A percentile compares a stretch with the other conserved stretches of the same genome.
Conservation (phyloP, 1,284 basidiomycete species). For the Leccinum variabile region DNA sequence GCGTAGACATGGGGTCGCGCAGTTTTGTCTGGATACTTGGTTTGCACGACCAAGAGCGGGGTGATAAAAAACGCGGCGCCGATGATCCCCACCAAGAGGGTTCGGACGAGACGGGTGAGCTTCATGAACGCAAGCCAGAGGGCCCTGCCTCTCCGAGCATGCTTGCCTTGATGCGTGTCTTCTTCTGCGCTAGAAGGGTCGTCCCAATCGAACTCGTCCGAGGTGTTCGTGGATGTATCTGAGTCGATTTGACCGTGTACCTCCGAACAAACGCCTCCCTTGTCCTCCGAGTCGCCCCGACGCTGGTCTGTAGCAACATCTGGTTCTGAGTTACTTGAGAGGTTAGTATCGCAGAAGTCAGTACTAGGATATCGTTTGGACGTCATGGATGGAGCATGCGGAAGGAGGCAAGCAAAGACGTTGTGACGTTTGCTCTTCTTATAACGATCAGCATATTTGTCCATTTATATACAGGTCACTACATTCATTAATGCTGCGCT, state of each 20-base stretch:
- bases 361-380: constrained; percentile 11
- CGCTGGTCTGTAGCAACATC: neutral
- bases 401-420: neutral
- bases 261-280: constrained; percentile 9
- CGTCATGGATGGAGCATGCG: constrained; percentile 20
- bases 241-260: constrained; percentile 37
- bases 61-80: constrained; percentile 65
- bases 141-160: constrained; percentile 49
- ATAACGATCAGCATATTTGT: constrained; percentile 5
- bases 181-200: constrained; percentile 35
- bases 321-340: constrained; percentile 1
- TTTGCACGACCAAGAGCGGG: constrained; percentile 65
- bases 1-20: constrained; percentile 57
- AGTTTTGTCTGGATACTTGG: constrained; percentile 51
- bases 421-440: constrained; percentile 3
- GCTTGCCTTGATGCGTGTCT: constrained; percentile 22
- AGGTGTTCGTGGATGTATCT: constrained; percentile 59
- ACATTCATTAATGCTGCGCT: neutral
- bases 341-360: constrained; percentile 6
- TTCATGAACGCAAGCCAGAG: constrained; percentile 68
- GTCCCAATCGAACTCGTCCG: constrained; percentile 77
- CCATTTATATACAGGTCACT: constrained; percentile 13
- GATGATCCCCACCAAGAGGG: constrained; percentile 54
- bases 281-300: constrained; percentile 10
- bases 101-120: constrained; percentile 59